Base-by-base conservation (phyloP, 441 rosid species). In the Croton laevigatus region DNA sequence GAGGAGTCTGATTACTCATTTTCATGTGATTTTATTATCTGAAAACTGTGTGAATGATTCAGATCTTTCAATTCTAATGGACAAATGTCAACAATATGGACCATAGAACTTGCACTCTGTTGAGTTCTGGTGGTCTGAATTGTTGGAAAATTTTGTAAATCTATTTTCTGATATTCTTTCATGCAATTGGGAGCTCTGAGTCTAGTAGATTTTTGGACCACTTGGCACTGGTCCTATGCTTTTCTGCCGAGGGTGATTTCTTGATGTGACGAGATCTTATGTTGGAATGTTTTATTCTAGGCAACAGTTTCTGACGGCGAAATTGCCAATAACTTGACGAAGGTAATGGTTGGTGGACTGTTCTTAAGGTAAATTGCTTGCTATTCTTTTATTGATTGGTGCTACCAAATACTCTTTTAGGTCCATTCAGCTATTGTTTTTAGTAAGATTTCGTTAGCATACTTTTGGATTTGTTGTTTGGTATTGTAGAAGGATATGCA, bases 231-330 rank as follows among this genome's bases (percentile, higher is more conserved):
- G n/a, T 44, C 22, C 42, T 3, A 12, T 65, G 62, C 32, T 36
- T 42, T 68, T 46, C 59, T 66, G 38, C 63, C 36, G 51, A 12
- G 0, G 23, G 1, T 63, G 22, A 36, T 65, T 59, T 52, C 5
- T 38, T 68, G 53, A 40, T 11, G 46, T 62, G 42, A 42, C 8
- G 34, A 59, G 59, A 80, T 76, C 77, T 79, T 51, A 74, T 68
- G 62, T 45, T 69, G 52, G 38, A 65, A 32, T 72, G 42, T 75
- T 60, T 69, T 80, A 68, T 73, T 81, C 73, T 90, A 95, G 99
- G 91, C 98, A 63, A 89, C 94, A 86, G 92, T 91, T 82, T 86
- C 95, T 38, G 95, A 91, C 70, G 99, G 98, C 73, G 94, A 88
- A 78, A 80, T 54, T 72, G 87, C 92, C 63, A 89, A 81, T 69